Evolutionary conservation across 2,329 filamentous ascomycete species (phyloP).

Genomic region (Elsinoe fawcettii): DNA sequence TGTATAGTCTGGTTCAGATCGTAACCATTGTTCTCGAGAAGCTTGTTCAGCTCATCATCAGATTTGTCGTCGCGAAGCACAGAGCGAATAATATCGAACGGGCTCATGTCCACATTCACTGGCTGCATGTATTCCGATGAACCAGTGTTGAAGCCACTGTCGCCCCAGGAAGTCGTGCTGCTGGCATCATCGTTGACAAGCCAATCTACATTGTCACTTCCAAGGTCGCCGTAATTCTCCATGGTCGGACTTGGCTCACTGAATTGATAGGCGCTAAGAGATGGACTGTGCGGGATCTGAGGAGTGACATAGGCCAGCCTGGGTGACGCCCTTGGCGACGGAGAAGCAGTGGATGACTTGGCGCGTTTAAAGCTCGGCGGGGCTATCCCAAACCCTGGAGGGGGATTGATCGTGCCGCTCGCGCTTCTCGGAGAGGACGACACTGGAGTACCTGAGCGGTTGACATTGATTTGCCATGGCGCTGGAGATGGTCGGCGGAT

Average conservation of each 20-base stretch:
- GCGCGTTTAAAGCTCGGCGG: slow-evolving; percentile 68
- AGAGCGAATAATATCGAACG: slow-evolving; percentile 94
- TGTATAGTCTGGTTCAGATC: slow-evolving; percentile 88
- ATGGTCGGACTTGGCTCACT: slow-evolving; percentile 72
- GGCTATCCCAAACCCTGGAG: slow-evolving; percentile 66
- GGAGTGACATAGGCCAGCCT: slow-evolving; percentile 84
- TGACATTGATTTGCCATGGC: slow-evolving; percentile 72
- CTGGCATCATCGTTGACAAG: slow-evolving; percentile 76
- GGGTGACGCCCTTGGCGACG: slow-evolving; percentile 87
- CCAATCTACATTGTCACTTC: slow-evolving; percentile 95
- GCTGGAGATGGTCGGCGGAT: slow-evolving; percentile 87
- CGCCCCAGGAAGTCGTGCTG: slow-evolving; percentile 68
- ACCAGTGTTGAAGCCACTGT: slow-evolving; percentile 54
- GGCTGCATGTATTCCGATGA: slow-evolving; percentile 66
- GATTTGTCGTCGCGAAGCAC: slow-evolving; percentile 82
- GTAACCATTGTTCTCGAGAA: slow-evolving; percentile 80
- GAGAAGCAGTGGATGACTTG: slow-evolving; percentile 71
- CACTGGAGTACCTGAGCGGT: slow-evolving; percentile 66
- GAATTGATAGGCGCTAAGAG: slow-evolving; percentile 90
- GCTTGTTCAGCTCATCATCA: slow-evolving; percentile 91
- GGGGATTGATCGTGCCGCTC: slow-evolving; percentile 72
- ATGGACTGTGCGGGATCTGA: slow-evolving; percentile 86
- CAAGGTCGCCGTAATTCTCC: slow-evolving; percentile 84
- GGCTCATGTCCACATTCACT: slow-evolving; percentile 82
- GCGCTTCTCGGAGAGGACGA: slow-evolving; percentile 71